Percentiles rank a stretch among this genome's conserved stretches.
phyloP scores from a whole-genome alignment of 1,139 yeast species.

The Yamadazyma dushanensis region DNA sequence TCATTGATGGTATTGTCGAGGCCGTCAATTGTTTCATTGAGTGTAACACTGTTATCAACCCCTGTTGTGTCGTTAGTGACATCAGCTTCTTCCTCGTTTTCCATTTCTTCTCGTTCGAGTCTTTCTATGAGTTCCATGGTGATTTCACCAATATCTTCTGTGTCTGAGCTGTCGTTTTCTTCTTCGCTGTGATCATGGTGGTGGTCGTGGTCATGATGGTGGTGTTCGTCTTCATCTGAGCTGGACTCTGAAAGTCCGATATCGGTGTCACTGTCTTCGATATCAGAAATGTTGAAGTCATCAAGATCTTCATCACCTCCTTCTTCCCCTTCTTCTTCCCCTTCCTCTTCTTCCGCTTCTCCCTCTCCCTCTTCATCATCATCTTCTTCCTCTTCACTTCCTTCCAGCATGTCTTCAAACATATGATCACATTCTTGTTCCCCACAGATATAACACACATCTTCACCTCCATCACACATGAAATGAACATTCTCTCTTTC shows the following conservation, averaged over 20 bases:
- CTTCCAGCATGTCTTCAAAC: conserved; percentile 17
- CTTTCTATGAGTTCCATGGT: conserved; percentile 37
- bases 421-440: conserved; percentile 56
- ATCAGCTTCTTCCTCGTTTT: conserved; percentile 15
- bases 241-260: conserved; percentile 21
- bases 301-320: conserved; percentile 23
- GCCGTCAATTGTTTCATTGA: conserved; percentile 28
- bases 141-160: conserved; percentile 27
- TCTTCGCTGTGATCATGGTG: conserved; percentile 9
- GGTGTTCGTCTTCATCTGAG: conserved; percentile 17
- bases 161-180: conserved; percentile 15
- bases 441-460: conserved; percentile 77
- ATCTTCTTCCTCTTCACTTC: conserved; percentile 14
- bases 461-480: conserved; percentile 63
- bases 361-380: conserved; percentile 15
- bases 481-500: conserved; percentile 69
- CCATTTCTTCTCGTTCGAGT: conserved; percentile 26
- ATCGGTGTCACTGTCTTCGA: conserved; percentile 18
- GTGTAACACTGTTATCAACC: conserved; percentile 8
- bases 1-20: conserved; percentile 3
- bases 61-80: conserved; percentile 26
- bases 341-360: conserved; percentile 11
- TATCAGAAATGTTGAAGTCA: conserved; percentile 22
- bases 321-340: conserved; percentile 20
- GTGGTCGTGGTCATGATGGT: conserved; percentile 1